phyloP scores from a whole-genome alignment of 495 filamentous ascomycete species.

The Barbatosphaeria neglecta region DNA sequence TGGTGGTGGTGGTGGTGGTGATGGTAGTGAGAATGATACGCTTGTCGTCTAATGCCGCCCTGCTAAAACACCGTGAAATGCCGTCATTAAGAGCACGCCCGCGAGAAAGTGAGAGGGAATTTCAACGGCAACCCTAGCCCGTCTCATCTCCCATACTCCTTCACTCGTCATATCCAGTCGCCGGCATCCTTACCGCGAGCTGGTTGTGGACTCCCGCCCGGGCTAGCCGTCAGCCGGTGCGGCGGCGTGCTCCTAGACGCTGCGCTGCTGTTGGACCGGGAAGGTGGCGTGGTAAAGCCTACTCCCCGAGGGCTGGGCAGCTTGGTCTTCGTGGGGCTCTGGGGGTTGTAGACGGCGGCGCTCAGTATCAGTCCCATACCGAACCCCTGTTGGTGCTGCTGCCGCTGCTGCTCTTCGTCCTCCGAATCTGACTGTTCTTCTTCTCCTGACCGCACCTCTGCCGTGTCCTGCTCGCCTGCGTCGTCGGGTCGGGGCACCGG shows the following conservation, averaged over 20 bases:
- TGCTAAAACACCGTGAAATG: slow-evolving; percentile 16
- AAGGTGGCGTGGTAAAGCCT: slow-evolving; percentile 19
- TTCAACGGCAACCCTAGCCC: too few relatives aligned
- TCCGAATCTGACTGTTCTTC: slow-evolving; percentile 4
- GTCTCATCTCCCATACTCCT: too few relatives aligned
- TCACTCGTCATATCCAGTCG: slow-evolving; percentile 19
- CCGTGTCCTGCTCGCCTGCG: background rate
- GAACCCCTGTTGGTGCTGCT: too few relatives aligned
- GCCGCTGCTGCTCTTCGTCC: slow-evolving; percentile 4
- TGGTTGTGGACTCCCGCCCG: background rate
- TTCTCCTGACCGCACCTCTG: background rate
- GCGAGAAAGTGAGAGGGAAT: background rate
- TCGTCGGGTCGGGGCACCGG: slow-evolving; percentile 10
- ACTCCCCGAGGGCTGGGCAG: slow-evolving; percentile 32
- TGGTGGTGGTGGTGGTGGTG: too few relatives aligned
- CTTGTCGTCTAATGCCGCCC: background rate
- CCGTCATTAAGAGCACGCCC: slow-evolving; percentile 1
- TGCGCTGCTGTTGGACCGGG: slow-evolving; percentile 4
- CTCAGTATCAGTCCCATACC: too few relatives aligned
- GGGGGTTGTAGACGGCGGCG: slow-evolving; percentile 28
- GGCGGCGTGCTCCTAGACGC: slow-evolving; percentile 7
- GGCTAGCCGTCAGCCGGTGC: slow-evolving; percentile 5
- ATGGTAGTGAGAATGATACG: too few relatives aligned
- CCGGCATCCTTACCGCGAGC: slow-evolving; percentile 5
- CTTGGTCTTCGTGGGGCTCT: slow-evolving; percentile 28